Base-by-base conservation (phyloP, 2,329 filamentous ascomycete species). In the Calonectria hongkongensis region DNA sequence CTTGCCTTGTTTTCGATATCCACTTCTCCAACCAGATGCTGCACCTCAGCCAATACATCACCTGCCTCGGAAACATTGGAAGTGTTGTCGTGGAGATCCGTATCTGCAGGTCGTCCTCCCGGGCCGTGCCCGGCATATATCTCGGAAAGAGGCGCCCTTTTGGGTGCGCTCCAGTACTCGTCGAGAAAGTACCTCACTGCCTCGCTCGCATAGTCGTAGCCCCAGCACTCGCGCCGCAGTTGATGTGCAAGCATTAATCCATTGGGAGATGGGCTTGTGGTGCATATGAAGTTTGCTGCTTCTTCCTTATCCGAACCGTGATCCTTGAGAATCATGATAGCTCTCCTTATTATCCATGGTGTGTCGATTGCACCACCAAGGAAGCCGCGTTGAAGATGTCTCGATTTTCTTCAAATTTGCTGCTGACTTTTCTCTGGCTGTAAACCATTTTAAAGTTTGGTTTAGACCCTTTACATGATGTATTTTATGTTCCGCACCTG, bases 161-260 rank as follows among this genome's bases (percentile, higher is more conserved):
- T 39, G 2, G 41, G 51, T 13, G 16, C 30, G 62, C 63, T 62
- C 63, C 63, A 71, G 54, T 66, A 71, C 30, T 71, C 51, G 6
- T 54, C 56, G n/a, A 71, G 68, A 43, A 71, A 71, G 21, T 30
- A 13, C 63, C 56, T 66, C 63, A 64, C 36, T 60, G 63, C 63
- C 21, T 28, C 51, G 4, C 36, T 71, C 8, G 39, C 63, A 30
- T 50, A 48, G 33, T 60, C 63, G 7, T 36, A 27, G 16, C 56
- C 47, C 62, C 51, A 71, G 25, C 51, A 43, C 12, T 71, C 41
- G 28, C n/a, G 25, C 9, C 50, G 63, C 12, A 66, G n/a, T 9
- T 51, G 41, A 25, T 66, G 62, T 18, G 48, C 50, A 15, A 71
- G 28, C 28, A 66, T 43, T 21, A 66, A 28, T 10, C 51, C 33